Evolutionary conservation across 345 rosid species (phyloP).

Genomic region (Brassica incana): DNA sequence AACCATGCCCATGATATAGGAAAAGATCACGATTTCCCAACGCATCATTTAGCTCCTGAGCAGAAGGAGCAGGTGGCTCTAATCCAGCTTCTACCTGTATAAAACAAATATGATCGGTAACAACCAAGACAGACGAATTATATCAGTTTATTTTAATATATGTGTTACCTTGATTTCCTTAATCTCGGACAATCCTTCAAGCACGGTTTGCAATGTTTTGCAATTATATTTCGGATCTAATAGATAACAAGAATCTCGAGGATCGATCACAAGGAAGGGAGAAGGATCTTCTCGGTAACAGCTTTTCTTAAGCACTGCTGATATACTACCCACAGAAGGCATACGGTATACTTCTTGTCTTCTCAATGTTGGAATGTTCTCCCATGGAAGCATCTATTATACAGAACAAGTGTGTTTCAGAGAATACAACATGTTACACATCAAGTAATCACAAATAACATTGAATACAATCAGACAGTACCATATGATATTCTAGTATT

Average conservation of each 20-base stretch:
- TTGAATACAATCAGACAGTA: neutral
- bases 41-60: neutral
- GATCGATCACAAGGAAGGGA: neutral
- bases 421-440: neutral
- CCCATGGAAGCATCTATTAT: neutral
- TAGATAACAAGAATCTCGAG: neutral
- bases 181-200: neutral
- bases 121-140: neutral
- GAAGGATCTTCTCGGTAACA: neutral
- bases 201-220: neutral
- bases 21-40: neutral
- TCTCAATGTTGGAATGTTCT: neutral
- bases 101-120: neutral
- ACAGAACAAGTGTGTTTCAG: neutral
- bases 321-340: neutral
- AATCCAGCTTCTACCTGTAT: neutral
- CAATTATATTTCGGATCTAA: neutral
- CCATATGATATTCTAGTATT: neutral
- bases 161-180: neutral
- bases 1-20: neutral
- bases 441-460: neutral
- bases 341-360: neutral
- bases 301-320: neutral
- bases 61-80: neutral
- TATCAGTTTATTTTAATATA: neutral